These are phyloP conservation scores for Rhizopus sp. DNA, from an alignment of 371 early-diverging fungal genomes.

Conservation along the genomic window DNA sequence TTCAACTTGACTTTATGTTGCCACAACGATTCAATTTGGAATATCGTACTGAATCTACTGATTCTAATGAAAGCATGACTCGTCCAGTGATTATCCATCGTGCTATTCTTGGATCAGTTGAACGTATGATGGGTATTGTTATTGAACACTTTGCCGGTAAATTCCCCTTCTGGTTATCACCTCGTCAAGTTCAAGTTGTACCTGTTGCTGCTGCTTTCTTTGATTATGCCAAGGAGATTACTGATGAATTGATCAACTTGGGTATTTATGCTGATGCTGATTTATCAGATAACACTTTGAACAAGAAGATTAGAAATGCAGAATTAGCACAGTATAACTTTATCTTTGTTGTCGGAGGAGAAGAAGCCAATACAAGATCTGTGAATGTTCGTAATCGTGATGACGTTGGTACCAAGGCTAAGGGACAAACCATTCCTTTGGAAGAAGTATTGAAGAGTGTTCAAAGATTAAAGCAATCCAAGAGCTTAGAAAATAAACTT, in stretches of 20 bases:
- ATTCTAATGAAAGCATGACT: conserved; percentile 52
- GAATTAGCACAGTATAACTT: conserved; percentile 90
- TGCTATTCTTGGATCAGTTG: conserved; percentile 92
- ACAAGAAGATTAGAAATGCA: conserved; percentile 97
- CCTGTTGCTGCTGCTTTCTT: conserved; percentile 68
- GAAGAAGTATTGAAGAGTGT: conserved; percentile 69
- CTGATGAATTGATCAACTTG: conserved; percentile 58
- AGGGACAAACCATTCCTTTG: conserved; percentile 75
- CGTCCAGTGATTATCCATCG: conserved; percentile 96
- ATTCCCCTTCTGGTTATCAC: conserved; percentile 99
- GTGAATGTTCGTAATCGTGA: conserved; percentile 95
- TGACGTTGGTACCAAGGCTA: conserved; percentile 80
- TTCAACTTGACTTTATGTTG: conserved; percentile 97
- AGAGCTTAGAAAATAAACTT: conserved; percentile 58
- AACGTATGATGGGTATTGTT: conserved; percentile 95
- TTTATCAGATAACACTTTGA: conserved; percentile 83
- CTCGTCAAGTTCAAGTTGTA: conserved; percentile 93
- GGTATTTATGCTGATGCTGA: conserved; percentile 92
- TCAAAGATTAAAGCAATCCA: conserved; percentile 57
- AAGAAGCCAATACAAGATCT: conserved; percentile 80
- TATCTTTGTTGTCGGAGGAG: conserved; percentile 92
- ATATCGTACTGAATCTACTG: conserved; percentile 73
- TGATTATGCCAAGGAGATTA: conserved; percentile 42
- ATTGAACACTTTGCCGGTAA: conserved; percentile 88
- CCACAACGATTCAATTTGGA: conserved; percentile 89